phyloP scores from a whole-genome alignment of 2,329 filamentous ascomycete genomes.

The Pseudogymnoascus sp. region DNA sequence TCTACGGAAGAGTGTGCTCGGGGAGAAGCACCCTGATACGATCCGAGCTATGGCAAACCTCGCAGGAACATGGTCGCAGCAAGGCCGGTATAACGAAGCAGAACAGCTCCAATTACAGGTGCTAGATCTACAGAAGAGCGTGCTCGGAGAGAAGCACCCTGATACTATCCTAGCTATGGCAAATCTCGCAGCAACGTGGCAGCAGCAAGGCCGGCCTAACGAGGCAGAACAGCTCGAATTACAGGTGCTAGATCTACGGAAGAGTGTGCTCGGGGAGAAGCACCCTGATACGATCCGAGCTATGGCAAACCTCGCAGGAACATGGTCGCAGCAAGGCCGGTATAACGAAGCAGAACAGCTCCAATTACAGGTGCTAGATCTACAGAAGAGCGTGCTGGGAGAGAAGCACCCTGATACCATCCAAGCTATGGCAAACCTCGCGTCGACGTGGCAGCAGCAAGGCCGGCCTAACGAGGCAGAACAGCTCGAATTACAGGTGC shows the following conservation, averaged over 20 bases:
- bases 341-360: constrained; percentile 24
- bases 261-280: background rate
- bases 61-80: constrained; percentile 16
- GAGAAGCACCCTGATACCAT: constrained; percentile 10
- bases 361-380: background rate
- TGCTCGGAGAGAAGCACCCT: constrained; percentile 9
- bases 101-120: constrained; percentile 17
- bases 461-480: constrained; percentile 25
- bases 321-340: constrained; percentile 18
- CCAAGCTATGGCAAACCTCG: constrained; percentile 10
- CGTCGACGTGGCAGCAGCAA: constrained; percentile 12
- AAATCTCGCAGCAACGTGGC: constrained; percentile 8
- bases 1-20: too few relatives aligned
- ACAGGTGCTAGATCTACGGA: too few relatives aligned
- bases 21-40: constrained; percentile 16
- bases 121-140: background rate
- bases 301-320: constrained; percentile 22
- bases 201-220: constrained; percentile 20
- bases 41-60: constrained; percentile 21
- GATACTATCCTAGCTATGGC: constrained; percentile 10
- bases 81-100: constrained; percentile 23
- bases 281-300: constrained; percentile 19
- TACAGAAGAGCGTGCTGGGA: background rate
- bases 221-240: constrained; percentile 22
- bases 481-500: constrained; percentile 15